Evolutionary conservation across 306 rosid genomes (phyloP), one percentile per base, ranked within the genome.

Genomic region (Adenanthera pavonina): DNA sequence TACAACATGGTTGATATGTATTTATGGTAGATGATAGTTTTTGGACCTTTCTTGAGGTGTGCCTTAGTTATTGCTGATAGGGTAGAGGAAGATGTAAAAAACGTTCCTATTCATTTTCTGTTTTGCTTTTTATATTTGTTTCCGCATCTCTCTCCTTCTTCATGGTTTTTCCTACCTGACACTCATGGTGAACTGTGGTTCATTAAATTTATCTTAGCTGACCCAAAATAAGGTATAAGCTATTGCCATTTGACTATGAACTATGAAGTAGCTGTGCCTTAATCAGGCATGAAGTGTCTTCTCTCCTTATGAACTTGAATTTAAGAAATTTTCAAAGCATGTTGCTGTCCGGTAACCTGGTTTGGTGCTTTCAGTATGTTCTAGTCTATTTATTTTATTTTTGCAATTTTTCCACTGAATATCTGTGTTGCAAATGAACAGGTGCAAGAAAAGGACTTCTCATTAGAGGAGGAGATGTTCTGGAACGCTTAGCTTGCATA

Each of bases 371-470:
- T 60, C 40, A 60, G 35, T 73, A 60, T 73, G n/a, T 60, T 60
- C 12, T 57, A 34, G 57, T 53, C 17, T n/a, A 64, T 62, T 38
- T 1, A 52, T 69, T 67, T 30, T 49, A 64, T 60, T 17, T 76
- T 9, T 46, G 51, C 0, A 41, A 15, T 73, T 51, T 52, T 38
- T 10, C 7, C 47, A 33, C 60, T 14, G 19, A 30, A 6, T 36
- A 67, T 86, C 75, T 34, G 11, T 71, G 53, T 78, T 72, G 61
- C 47, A 60, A 78, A 81, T 76, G 30, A 25, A 25, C 30, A 95
- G 99, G 99, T 83, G 99, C 99, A 84, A 90, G 94, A 88, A 94
- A 90, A 80, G 99, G 98, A 83, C 97, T 95, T 87, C 91, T 95
- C 80, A 88, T 95, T 60, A 82, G 99, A 87, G 97, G 99, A 71